Evolutionary conservation across 2,329 filamentous ascomycete genomes (phyloP).

Genomic region (Emydomyces testavorans): DNA sequence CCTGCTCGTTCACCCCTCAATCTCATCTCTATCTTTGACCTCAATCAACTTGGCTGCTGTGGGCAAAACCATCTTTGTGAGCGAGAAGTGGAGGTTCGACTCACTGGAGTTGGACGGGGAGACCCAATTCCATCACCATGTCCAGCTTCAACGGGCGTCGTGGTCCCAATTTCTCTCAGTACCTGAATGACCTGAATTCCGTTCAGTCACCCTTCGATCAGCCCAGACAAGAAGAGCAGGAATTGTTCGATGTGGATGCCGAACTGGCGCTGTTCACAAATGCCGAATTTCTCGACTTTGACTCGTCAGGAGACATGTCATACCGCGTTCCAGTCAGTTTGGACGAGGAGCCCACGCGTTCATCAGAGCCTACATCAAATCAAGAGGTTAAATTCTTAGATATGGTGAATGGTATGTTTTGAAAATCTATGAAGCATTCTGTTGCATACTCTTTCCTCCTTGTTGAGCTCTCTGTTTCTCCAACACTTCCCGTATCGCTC

Average conservation of each 20-base stretch:
- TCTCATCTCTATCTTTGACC: not conserved
- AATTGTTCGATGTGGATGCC: constrained; percentile 53
- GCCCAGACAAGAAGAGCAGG: constrained; percentile 44
- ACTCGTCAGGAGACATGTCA: constrained; percentile 31
- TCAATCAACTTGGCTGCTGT: not conserved
- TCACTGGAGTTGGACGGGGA: not conserved
- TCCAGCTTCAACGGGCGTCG: constrained; percentile 64
- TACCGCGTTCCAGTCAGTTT: constrained; percentile 15
- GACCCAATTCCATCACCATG: constrained; percentile 40
- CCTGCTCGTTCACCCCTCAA: not conserved
- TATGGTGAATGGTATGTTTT: constrained; percentile 32
- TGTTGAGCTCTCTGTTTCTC: no score
- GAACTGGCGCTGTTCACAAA: constrained; percentile 72
- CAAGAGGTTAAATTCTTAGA: constrained; percentile 33
- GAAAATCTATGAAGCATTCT: no score
- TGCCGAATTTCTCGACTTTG: constrained; percentile 70
- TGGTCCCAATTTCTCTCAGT: constrained; percentile 78
- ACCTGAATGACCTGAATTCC: constrained; percentile 74
- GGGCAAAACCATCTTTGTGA: not conserved
- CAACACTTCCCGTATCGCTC: no score
- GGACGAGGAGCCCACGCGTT: constrained; percentile 19
- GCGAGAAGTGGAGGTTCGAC: constrained; percentile 3
- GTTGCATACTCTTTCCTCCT: no score
- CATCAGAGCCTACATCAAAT: constrained; percentile 17
- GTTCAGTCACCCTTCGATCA: constrained; percentile 54